A percentile compares a stretch with the other conserved stretches of the same genome.
phyloP scores from a whole-genome alignment of 78 protist species.

The Parvularia atlantis region DNA sequence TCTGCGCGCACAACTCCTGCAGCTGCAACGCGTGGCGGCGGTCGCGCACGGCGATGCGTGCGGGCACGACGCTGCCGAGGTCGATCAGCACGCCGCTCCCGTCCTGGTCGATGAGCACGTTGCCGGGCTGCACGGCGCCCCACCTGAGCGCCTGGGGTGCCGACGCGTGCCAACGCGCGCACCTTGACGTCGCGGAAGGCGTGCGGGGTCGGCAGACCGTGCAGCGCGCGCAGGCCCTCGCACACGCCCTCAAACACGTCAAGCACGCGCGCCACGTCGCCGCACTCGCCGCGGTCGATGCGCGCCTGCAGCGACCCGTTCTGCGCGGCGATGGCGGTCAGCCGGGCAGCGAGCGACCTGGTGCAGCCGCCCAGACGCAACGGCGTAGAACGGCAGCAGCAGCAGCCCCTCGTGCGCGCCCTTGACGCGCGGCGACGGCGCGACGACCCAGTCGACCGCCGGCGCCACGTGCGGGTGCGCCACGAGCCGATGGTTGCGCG shows the following conservation, averaged over 20 bases:
- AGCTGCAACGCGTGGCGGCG: neutral
- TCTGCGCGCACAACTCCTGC: neutral
- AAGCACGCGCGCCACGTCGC: neutral
- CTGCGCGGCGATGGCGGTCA: neutral
- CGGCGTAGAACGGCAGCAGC: neutral
- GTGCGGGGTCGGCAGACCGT: neutral
- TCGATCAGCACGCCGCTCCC: neutral
- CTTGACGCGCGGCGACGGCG: neutral
- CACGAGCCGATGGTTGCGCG: neutral
- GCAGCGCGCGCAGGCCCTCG: neutral
- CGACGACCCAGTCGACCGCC: neutral
- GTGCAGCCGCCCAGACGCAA: too few relatives aligned
- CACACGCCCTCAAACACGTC: neutral
- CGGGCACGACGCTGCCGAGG: neutral
- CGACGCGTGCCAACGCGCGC: too few relatives aligned
- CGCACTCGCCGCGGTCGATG: neutral
- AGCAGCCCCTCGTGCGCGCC: neutral
- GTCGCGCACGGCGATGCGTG: neutral
- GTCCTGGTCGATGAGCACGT: neutral
- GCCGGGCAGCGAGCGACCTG: neutral
- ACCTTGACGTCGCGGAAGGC: slow-evolving; percentile 13
- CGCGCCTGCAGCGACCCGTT: too few relatives aligned
- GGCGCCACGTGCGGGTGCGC: neutral
- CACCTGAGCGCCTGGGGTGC: too few relatives aligned
- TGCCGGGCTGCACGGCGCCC: too few relatives aligned